Percentiles rank a stretch among this genome's conserved stretches.
Evolutionary conservation across 768 basidiomycete genomes (phyloP).

Genomic region (Podaxis sp.): DNA sequence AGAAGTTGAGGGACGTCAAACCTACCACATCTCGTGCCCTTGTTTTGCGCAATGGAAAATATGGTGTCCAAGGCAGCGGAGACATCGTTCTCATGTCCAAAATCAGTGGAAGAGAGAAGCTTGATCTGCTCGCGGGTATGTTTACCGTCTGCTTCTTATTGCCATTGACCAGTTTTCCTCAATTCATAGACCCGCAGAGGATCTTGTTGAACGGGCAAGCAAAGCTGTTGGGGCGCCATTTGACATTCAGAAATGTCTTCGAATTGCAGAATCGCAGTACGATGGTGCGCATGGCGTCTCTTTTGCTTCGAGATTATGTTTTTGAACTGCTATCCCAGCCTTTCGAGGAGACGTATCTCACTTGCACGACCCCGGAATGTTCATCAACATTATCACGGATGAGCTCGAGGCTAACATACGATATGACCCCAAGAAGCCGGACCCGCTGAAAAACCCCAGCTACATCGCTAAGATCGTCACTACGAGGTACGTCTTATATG

Average conservation of each 20-base stretch:
- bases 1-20: slow-evolving; percentile 28
- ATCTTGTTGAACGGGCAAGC: slow-evolving; percentile 55
- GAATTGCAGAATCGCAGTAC: slow-evolving; percentile 72
- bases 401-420: slow-evolving; percentile 56
- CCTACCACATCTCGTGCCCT: slow-evolving; percentile 74
- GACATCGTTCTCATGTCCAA: slow-evolving; percentile 58
- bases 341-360: slow-evolving; percentile 69
- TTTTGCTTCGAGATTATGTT: neutral
- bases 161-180: slow-evolving; percentile 4
- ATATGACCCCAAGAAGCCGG: slow-evolving; percentile 23
- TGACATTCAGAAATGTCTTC: slow-evolving; percentile 57
- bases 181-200: slow-evolving; percentile 46
- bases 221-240: slow-evolving; percentile 66
- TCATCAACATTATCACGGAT: slow-evolving; percentile 51
- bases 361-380: slow-evolving; percentile 65
- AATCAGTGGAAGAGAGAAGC: slow-evolving; percentile 75
- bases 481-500: slow-evolving; percentile 44
- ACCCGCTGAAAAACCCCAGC: slow-evolving; percentile 38
- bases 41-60: slow-evolving; percentile 70
- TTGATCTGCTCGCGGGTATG: slow-evolving; percentile 75
- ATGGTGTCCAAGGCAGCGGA: slow-evolving; percentile 69
- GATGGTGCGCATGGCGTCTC: slow-evolving; percentile 47
- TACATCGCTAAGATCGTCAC: slow-evolving; percentile 57
- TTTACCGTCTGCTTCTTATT: slow-evolving; percentile 13
- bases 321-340: slow-evolving; percentile 33